Evolutionary conservation across 2,329 filamentous ascomycete species (phyloP), one percentile per base, ranked within the genome.

Genomic region (Alternaria tenuissima): DNA sequence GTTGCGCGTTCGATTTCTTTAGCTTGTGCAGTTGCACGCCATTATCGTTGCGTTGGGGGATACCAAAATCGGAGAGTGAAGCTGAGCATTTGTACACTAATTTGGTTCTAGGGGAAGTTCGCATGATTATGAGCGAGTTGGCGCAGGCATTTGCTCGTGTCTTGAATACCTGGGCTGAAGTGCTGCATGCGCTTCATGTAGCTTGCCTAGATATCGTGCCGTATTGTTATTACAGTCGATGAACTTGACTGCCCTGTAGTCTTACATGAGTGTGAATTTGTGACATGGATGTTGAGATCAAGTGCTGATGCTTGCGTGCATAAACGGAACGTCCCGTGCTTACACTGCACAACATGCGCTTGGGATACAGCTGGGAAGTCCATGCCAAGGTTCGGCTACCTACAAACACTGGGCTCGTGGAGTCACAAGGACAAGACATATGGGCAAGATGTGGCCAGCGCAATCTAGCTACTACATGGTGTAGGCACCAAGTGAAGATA

Each of bases 21-120:
- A 16, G 46, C 41, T 61, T 28, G 32, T 60, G 53, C 57, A 52
- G 41, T 57, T 60, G 41, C 47, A 42, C 42, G n/a, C 20, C 28
- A 42, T 56, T 41, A 30, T 49, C 38, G 57, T 28, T 22, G 41
- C 39, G 41, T 47, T 32, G 32, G 28, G 34, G 47, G 41, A 47
- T 47, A 52, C 41, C 34, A 60, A 60, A 60, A 60, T 36, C 38
- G 26, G 22, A 41, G 38, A 57, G 36, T 20, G 46, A 47, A 46
- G 47, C 22, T 44, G 46, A 38, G 46, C 47, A 52, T 42, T 47
- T 60, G 57, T 60, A 60, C 47, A 60, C 47, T 60, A 60, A 57
- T 60, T 60, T 60, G 57, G 44, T 57, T 47, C 20, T 38, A 42
- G 41, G 41, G 34, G 28, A 57, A 34, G 41, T 43, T 30, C n/a